Evolutionary conservation across 192 early-diverging fungal species (phyloP).

Genomic region (Helicostylum pulchrum): DNA sequence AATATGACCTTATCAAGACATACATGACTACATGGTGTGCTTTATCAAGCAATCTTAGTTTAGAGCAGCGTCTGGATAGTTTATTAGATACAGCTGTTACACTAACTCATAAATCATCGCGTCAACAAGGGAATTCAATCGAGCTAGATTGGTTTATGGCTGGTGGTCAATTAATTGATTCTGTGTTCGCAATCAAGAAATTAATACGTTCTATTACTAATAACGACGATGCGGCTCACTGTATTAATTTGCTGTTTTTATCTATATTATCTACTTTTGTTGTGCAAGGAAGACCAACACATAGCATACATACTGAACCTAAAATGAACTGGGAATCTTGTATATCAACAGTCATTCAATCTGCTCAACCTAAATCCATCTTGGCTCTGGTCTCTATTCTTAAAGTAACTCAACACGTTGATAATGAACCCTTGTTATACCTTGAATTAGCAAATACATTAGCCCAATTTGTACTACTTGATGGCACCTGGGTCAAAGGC

Average conservation of each 20-base stretch:
- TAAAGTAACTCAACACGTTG: slow-evolving; percentile 1
- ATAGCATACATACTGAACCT: not conserved
- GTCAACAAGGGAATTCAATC: not conserved
- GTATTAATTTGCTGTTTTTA: slow-evolving; percentile 15
- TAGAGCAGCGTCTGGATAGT: slow-evolving; percentile 1
- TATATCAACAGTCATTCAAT: slow-evolving; percentile 6
- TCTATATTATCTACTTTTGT: slow-evolving; percentile 16
- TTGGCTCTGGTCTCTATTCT: slow-evolving; percentile 7
- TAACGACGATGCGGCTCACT: not conserved
- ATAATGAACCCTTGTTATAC: slow-evolving; percentile 8
- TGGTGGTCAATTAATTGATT: slow-evolving; percentile 17
- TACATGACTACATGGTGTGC: slow-evolving; percentile 13
- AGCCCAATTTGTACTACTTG: slow-evolving; percentile 13
- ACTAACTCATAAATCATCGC: not conserved
- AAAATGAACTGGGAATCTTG: slow-evolving; percentile 9
- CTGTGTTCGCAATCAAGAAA: slow-evolving; percentile 20
- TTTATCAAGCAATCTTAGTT: not conserved
- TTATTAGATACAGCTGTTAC: not conserved
- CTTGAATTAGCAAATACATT: slow-evolving; percentile 8
- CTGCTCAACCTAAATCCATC: slow-evolving; percentile 15
- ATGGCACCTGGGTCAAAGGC: slow-evolving; percentile 10
- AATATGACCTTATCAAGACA: slow-evolving; percentile 16
- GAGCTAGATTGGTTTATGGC: slow-evolving; percentile 22
- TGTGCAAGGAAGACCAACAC: slow-evolving; percentile 15
- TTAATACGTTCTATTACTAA: not conserved